A percentile compares a stretch with the other conserved stretches of the same genome.
Conservation (phyloP, 352 stramenopile genomes). For the Phytopythium cucurbitacearum region DNA sequence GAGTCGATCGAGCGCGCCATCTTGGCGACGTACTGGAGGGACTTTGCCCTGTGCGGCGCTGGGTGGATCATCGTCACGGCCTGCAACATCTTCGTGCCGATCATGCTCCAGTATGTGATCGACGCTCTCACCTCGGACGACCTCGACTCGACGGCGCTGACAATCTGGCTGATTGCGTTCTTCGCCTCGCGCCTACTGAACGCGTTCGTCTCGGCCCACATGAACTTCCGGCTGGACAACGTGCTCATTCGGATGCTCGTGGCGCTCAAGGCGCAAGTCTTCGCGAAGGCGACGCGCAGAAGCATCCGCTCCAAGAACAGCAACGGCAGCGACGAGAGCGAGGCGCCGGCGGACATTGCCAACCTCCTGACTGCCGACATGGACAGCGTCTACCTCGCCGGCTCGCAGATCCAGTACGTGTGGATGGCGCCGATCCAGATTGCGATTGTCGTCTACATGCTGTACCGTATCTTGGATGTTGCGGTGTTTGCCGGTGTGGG, state of each 20-base stretch:
- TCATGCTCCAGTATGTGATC: slow-evolving; percentile 19
- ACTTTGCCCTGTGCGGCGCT: slow-evolving; percentile 7
- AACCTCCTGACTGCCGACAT: slow-evolving; percentile 91
- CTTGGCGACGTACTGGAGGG: slow-evolving; percentile 3
- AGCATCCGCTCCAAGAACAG: slow-evolving; percentile 15
- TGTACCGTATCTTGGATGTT: slow-evolving; percentile 21
- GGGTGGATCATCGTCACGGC: slow-evolving; percentile 3
- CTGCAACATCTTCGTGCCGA: slow-evolving; percentile 10
- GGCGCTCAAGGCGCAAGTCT: slow-evolving; percentile 17
- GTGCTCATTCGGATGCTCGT: slow-evolving; percentile 15
- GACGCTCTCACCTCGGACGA: slow-evolving; percentile 10
- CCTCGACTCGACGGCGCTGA: slow-evolving; percentile 12
- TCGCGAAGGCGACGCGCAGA: slow-evolving; percentile 22
- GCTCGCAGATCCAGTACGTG: slow-evolving; percentile 27
- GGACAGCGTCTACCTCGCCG: slow-evolving; percentile 30
- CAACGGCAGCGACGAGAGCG: slow-evolving; percentile 1
- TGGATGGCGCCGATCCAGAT: slow-evolving; percentile 31
- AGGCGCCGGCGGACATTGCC: slow-evolving; percentile 54
- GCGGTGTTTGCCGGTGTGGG: slow-evolving; percentile 29
- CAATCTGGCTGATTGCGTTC: slow-evolving; percentile 14
- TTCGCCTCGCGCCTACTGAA: slow-evolving; percentile 23
- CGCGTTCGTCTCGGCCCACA: slow-evolving; percentile 11
- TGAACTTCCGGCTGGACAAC: slow-evolving; percentile 17
- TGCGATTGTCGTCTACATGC: slow-evolving; percentile 21
- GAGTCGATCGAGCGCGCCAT: slow-evolving; percentile 5